A percentile compares a stretch with the other conserved stretches of the same genome.
Conservation (phyloP, 352 stramenopile genomes). For the Phytophthora sp. region DNA sequence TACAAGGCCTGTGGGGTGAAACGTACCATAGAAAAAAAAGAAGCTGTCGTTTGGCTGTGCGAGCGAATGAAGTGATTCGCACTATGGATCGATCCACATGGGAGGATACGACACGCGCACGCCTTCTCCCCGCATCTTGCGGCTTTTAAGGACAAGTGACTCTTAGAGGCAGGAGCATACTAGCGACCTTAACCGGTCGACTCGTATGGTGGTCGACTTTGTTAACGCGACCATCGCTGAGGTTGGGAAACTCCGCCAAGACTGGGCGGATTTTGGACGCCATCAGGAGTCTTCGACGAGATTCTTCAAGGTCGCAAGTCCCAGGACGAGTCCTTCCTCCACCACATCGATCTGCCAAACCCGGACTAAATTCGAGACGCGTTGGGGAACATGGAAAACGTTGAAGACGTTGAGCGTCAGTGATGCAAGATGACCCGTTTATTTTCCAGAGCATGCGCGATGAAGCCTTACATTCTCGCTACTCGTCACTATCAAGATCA, state of each 20-base stretch:
- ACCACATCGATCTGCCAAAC: no score
- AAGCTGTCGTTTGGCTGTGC: constrained; percentile 28
- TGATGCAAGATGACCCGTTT: background rate
- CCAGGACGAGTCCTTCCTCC: no score
- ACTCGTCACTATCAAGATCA: background rate
- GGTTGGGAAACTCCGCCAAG: no score
- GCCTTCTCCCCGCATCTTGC: constrained; percentile 1
- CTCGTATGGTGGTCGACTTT: no score
- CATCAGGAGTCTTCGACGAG: no score
- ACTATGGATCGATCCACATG: constrained; percentile 17
- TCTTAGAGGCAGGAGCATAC: background rate
- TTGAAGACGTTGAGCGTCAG: constrained; percentile 26
- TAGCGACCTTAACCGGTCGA: no score
- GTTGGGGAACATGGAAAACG: constrained; percentile 18
- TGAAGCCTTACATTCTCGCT: background rate
- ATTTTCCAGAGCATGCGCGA: background rate
- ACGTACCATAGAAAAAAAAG: constrained; percentile 14
- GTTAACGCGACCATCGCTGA: no score
- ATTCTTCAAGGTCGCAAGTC: no score
- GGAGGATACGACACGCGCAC: constrained; percentile 6
- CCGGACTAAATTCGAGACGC: background rate
- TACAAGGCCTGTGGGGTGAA: constrained; percentile 12
- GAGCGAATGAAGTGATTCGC: constrained; percentile 17
- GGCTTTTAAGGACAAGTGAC: constrained; percentile 20
- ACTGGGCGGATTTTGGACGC: no score